Percentiles rank a stretch among this genome's conserved stretches.
phyloP scores from a whole-genome alignment of 352 stramenopile genomes.

The Globisporangium splendens region DNA sequence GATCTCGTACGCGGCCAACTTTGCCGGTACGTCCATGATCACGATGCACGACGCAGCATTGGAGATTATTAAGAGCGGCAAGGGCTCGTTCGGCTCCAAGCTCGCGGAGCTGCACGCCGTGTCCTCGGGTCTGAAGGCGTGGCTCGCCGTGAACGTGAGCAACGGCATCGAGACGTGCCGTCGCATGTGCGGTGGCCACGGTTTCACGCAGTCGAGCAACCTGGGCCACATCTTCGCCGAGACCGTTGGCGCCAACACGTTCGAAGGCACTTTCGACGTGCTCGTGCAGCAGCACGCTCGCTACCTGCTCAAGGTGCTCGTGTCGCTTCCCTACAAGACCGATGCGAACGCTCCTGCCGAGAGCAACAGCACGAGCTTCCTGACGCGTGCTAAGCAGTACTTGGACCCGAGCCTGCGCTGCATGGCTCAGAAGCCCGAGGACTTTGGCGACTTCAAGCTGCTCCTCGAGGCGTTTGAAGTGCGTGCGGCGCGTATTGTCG shows the following conservation, averaged over 20 bases:
- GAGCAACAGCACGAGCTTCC: slow-evolving; percentile 8
- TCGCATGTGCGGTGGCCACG: too few species aligned
- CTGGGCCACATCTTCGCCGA: slow-evolving; percentile 26
- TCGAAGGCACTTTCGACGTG: slow-evolving; percentile 72
- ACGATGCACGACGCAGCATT: slow-evolving; percentile 22
- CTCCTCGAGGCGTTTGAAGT: slow-evolving; percentile 26
- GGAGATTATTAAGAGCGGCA: slow-evolving; percentile 11
- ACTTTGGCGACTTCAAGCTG: slow-evolving; percentile 25
- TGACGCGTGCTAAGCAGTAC: too few species aligned
- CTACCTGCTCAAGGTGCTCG: slow-evolving; percentile 44
- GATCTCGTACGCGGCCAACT: slow-evolving; percentile 37
- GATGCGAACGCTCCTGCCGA: slow-evolving; percentile 10
- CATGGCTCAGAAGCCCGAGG: slow-evolving; percentile 10
- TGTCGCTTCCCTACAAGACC: not conserved
- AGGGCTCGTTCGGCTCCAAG: slow-evolving; percentile 19
- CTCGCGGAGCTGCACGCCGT: slow-evolving; percentile 33
- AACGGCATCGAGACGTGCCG: slow-evolving; percentile 35
- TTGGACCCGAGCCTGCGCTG: slow-evolving; percentile 3
- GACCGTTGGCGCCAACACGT: slow-evolving; percentile 46
- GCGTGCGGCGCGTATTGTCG: slow-evolving; percentile 18
- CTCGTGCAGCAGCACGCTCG: slow-evolving; percentile 61
- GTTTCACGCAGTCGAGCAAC: slow-evolving; percentile 15
- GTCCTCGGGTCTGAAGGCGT: slow-evolving; percentile 39
- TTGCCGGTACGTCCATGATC: slow-evolving; percentile 20
- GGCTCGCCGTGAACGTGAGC: slow-evolving; percentile 26